A percentile compares a stretch with the other conserved stretches of the same genome.
phyloP scores from a whole-genome alignment of 805 yeast species.

The Yarrowia yakushimensis region DNA sequence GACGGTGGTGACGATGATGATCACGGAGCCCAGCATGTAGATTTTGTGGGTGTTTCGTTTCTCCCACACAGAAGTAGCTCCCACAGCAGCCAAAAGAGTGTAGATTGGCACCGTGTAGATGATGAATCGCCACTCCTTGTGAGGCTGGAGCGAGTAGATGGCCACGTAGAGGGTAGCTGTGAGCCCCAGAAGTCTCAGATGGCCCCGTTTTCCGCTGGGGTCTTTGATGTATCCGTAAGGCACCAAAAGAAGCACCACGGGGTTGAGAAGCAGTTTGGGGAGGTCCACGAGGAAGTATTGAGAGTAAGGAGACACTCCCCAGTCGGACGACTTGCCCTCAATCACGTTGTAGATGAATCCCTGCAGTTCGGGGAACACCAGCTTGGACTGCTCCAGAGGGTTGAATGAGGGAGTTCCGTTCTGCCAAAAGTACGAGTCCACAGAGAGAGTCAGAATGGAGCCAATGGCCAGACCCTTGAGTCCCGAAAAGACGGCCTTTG shows the following conservation, averaged over 20 bases:
- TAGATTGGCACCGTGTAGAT: slow-evolving; percentile 70
- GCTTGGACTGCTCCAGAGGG: neutral
- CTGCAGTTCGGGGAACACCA: slow-evolving; percentile 70
- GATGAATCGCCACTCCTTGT: slow-evolving; percentile 92
- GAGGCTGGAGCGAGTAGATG: slow-evolving; percentile 76
- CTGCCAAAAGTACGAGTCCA: slow-evolving; percentile 80
- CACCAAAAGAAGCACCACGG: slow-evolving; percentile 40
- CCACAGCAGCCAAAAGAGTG: slow-evolving; percentile 60
- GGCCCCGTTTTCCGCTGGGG: slow-evolving; percentile 33
- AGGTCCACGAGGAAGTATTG: slow-evolving; percentile 61
- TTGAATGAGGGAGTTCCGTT: slow-evolving; percentile 30
- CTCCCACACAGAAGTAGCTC: slow-evolving; percentile 45
- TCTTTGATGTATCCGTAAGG: slow-evolving; percentile 45
- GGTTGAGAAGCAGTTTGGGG: slow-evolving; percentile 42
- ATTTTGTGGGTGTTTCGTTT: slow-evolving; percentile 33
- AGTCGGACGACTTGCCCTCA: slow-evolving; percentile 65
- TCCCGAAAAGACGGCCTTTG: slow-evolving; percentile 33
- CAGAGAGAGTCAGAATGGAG: slow-evolving; percentile 42
- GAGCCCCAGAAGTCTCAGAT: slow-evolving; percentile 46
- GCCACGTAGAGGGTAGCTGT: slow-evolving; percentile 55
- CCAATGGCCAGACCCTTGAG: slow-evolving; percentile 54
- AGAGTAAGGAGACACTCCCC: slow-evolving; percentile 80
- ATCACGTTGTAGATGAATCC: slow-evolving; percentile 73
- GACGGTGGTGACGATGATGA: slow-evolving; percentile 39
- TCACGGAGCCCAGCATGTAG: slow-evolving; percentile 34